Evolutionary conservation across 352 stramenopile genomes (phyloP), one percentile per base, ranked within the genome.

Genomic region (Phytophthora macrochlamydospora): DNA sequence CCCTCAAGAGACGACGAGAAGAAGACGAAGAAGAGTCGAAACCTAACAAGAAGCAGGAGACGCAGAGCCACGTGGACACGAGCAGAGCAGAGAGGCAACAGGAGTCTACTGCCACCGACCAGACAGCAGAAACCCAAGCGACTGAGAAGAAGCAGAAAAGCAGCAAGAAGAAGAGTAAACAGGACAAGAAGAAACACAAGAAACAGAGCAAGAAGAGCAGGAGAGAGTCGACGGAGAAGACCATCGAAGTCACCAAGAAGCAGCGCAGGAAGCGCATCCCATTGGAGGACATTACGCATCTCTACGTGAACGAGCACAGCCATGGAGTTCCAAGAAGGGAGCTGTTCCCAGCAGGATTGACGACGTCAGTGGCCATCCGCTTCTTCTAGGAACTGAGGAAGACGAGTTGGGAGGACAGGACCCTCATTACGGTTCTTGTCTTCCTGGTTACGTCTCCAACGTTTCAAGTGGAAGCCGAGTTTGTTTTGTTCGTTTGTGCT

Each of bases 261-360:
- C 31, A 67, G 54, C 56, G 62, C 8, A 66, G 62, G 40, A 79
- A 76, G 62, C 76, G 83, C 2, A 65, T 73, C 14, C 83, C 83
- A 37, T 61, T 91, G 59, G 74, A 84, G 42, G 83, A 91, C 56
- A 90, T 91, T 56, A 90, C 80, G 18, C 81, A 90, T 63, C 59
- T 90, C 30, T 91, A 83, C 45, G 71, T 87, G 58, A 75, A 78
- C 63, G 68, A 82, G 45, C 69, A 65, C 12, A 32, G 24, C 32
- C 63, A 62, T 46, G 71, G 62, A 31, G 50, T 33, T 28, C 59
- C 59, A 8, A 67, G 56, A 13, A 67, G 56, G 5, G 56, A 65
- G 40, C 62, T 35, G 3, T 78, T 67, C 24, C 60, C 71, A 32
- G 57, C 60, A 51, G 61, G 58, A 51, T 59, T 76, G 18, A 69